Evolutionary conservation across 1,284 basidiomycete genomes (phyloP).

Genomic region (Ustilago esculenta): DNA sequence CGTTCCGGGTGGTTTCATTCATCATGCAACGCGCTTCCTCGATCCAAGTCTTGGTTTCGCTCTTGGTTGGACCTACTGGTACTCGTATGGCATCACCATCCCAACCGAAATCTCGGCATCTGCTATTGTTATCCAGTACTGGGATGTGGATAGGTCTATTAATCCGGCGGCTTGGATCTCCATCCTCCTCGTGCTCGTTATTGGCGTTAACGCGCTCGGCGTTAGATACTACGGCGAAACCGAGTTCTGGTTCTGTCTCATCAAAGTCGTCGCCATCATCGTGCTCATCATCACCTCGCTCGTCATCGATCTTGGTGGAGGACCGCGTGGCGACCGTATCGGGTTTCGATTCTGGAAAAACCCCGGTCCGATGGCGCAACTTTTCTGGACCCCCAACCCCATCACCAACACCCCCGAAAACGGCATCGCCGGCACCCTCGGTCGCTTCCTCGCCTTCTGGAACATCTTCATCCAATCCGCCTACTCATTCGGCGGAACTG

Average conservation of each 20-base stretch:
- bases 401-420: slow-evolving; percentile 43
- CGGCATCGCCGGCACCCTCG: slow-evolving; percentile 72
- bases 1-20: slow-evolving; percentile 78
- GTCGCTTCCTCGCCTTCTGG: slow-evolving; percentile 69
- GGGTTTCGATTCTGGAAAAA: slow-evolving; percentile 65
- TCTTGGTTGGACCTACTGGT: slow-evolving; percentile 75
- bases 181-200: slow-evolving; percentile 69
- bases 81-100: slow-evolving; percentile 70
- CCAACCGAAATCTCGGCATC: slow-evolving; percentile 77
- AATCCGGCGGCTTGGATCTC: slow-evolving; percentile 71
- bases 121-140: slow-evolving; percentile 52
- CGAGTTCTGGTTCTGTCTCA: slow-evolving; percentile 51
- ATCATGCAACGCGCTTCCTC: slow-evolving; percentile 80
- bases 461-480: slow-evolving; percentile 72
- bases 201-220: slow-evolving; percentile 68
- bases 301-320: slow-evolving; percentile 57
- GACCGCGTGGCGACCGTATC: slow-evolving; percentile 43
- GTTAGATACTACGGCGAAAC: slow-evolving; percentile 77
- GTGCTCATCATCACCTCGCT: slow-evolving; percentile 56
- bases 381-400: slow-evolving; percentile 47
- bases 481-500: slow-evolving; percentile 82
- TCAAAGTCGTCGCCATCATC: slow-evolving; percentile 49
- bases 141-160: slow-evolving; percentile 64
- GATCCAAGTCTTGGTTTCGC: slow-evolving; percentile 76
- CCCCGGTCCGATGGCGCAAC: slow-evolving; percentile 68